phyloP scores from a whole-genome alignment of 2,329 filamentous ascomycete species.

The Hyphodiscus sp. region DNA sequence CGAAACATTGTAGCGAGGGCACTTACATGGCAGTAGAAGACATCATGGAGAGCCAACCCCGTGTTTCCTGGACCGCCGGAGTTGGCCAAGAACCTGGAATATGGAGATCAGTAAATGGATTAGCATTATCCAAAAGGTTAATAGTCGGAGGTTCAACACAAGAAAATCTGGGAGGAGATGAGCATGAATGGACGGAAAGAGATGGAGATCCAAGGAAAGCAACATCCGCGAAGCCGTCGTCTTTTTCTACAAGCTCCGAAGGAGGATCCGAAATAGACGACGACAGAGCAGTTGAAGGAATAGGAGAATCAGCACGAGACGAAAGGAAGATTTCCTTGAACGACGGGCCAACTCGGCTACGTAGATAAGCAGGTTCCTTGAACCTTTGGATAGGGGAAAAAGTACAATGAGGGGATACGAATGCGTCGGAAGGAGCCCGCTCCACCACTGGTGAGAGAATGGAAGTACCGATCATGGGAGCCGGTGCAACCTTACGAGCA shows the following conservation, averaged over 20 bases:
- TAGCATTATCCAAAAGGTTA: neutral
- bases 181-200: neutral
- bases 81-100: neutral
- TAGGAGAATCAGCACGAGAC: neutral
- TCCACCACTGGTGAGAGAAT: too few relatives aligned
- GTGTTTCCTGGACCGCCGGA: neutral
- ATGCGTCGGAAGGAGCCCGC: too few relatives aligned
- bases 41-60: neutral
- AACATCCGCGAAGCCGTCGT: neutral
- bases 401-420: too few relatives aligned
- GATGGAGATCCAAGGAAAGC: neutral
- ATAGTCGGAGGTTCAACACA: neutral
- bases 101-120: neutral
- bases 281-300: neutral
- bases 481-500: too few relatives aligned
- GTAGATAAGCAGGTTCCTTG: too few relatives aligned
- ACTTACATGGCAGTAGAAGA: neutral
- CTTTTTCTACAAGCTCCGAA: neutral
- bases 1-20: neutral
- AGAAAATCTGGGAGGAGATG: neutral
- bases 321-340: too few relatives aligned
- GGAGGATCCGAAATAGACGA: neutral
- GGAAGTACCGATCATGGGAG: too few relatives aligned
- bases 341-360: too few relatives aligned
- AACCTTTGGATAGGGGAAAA: too few relatives aligned